Base-by-base conservation (phyloP, 1,139 yeast species). In the Candida sanyaensis region DNA sequence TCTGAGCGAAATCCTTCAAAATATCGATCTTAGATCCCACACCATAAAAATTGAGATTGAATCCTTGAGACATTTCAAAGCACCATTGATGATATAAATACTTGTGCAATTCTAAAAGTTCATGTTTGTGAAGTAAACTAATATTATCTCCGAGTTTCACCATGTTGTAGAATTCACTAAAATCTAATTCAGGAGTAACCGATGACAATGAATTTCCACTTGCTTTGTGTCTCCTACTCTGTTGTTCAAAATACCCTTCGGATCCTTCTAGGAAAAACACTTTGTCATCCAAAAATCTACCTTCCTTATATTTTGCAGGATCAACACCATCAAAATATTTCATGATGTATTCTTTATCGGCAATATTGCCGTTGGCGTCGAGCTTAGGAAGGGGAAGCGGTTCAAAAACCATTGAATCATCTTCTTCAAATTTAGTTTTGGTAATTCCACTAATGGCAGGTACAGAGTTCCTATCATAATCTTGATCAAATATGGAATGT, bases 181-280 rank as follows among this genome's bases (percentile, higher is more conserved):
- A 82, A 10, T 82, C 83, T 2, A 90, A 58, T 3, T 66, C 63
- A 0, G 95, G 92, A 0, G 96, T 96, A 37, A 69, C 55, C 55
- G 80, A 76, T 0, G 87, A 75, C 73, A 90, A 81, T 1, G 95
- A 81, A 45, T 81, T 80, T 4, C 78, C 76, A 2, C 92, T 81
- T n/a, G 81, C 73, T 43, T 80, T 75, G 9, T 79, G 71, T 55
- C 88, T 79, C 26, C 68, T 67, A 51, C 69, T 68, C 58, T 84
- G 90, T 63, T 92, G 97, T 56, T 91, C 97, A 61, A 92, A 90
- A 62, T 81, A 92, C 0, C 97, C 97, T 62, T 90, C 97, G 36
- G 85, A 81, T 0, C 97, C 97, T 59, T 90, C 97, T 38, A 86
- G 69, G 60, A 88, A 90, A 42, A 88, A 76, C 0, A 89, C 82